phyloP scores from a whole-genome alignment of 176 grass and related monocot genomes.

The Tillandsia fasciculata region DNA sequence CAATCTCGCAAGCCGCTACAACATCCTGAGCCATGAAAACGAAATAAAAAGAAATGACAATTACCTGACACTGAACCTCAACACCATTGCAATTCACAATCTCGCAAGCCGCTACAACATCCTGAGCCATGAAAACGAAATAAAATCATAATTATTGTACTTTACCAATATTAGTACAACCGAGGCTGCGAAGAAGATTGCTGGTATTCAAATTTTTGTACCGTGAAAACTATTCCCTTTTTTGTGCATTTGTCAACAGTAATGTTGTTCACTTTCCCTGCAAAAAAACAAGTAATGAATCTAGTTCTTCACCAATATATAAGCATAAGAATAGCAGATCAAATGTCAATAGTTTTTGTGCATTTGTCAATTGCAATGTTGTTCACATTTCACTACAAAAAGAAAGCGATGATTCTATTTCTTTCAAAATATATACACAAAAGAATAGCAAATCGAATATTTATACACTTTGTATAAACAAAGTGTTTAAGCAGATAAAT shows the following conservation, averaged over 20 bases:
- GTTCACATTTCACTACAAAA: too few species aligned
- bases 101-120: conserved; percentile 96
- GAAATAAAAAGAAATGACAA: conserved; percentile 13
- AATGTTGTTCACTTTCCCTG: conserved; percentile 99
- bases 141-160: conserved; percentile 13
- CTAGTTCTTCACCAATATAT: not conserved
- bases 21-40: conserved; percentile 64
- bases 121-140: conserved; percentile 45
- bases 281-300: conserved; percentile 12
- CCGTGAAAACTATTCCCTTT: conserved; percentile 73
- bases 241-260: conserved; percentile 99
- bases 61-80: conserved; percentile 98
- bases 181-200: not conserved
- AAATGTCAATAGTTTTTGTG: too few species aligned
- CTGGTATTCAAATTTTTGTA: conserved; percentile 8
- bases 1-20: conserved; percentile 93
- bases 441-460: too few species aligned
- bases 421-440: too few species aligned
- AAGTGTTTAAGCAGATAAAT: too few species aligned
- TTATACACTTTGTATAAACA: too few species aligned
- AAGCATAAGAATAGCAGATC: too few species aligned
- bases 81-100: conserved; percentile 89
- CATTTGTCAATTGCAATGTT: too few species aligned
- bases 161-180: not conserved
- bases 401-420: too few species aligned